Conservation (phyloP, 1,284 basidiomycete genomes). For the Abortiporus biennis region DNA sequence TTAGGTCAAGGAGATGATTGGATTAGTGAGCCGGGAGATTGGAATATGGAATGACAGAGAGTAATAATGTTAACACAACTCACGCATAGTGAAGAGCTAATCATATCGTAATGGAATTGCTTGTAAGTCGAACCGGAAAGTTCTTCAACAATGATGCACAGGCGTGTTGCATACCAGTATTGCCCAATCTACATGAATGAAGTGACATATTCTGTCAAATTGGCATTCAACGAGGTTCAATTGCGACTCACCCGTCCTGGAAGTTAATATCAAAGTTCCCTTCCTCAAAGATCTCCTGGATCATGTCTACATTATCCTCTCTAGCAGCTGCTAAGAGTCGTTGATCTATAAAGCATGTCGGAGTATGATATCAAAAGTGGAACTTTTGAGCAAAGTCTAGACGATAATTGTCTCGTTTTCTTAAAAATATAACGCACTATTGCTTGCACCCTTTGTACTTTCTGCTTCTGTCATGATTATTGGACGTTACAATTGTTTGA, state of each 20-base stretch:
- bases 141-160: not conserved
- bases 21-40: no score
- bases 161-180: slow-evolving; percentile 48
- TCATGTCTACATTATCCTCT: slow-evolving; percentile 65
- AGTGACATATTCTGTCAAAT: no score
- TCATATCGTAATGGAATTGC: slow-evolving; percentile 1
- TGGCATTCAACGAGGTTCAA: no score
- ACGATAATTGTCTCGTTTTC: not conserved
- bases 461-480: slow-evolving; percentile 4
- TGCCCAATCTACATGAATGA: slow-evolving; percentile 49
- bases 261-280: slow-evolving; percentile 68
- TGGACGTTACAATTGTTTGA: not conserved
- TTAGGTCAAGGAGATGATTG: not conserved
- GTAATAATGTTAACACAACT: slow-evolving; percentile 23
- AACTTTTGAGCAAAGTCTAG: not conserved
- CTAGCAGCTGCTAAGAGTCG: slow-evolving; percentile 71
- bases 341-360: slow-evolving; percentile 50
- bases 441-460: slow-evolving; percentile 29
- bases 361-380: not conserved
- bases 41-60: no score
- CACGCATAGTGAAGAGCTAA: slow-evolving; percentile 80
- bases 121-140: no score
- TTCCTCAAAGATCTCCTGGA: slow-evolving; percentile 55
- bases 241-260: slow-evolving; percentile 59
- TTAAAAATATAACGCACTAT: slow-evolving; percentile 27